phyloP scores from a whole-genome alignment of 2,329 filamentous ascomycete species.

The Calonectria montana region DNA sequence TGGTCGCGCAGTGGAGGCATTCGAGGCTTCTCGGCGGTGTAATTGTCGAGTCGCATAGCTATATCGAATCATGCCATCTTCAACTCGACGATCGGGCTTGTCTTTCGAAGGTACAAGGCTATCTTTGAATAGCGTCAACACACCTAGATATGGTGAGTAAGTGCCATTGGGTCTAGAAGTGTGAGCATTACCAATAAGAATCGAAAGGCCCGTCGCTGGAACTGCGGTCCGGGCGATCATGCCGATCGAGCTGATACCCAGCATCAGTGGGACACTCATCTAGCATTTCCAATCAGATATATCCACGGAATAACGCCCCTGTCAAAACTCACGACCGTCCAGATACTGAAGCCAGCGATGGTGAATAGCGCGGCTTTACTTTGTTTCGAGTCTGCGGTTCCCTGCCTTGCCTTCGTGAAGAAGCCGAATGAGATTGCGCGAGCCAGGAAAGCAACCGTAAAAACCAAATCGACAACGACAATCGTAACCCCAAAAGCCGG shows the following conservation, averaged over 20 bases:
- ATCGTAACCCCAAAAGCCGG: slow-evolving; percentile 58
- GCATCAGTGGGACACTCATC: slow-evolving; percentile 63
- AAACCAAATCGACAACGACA: slow-evolving; percentile 57
- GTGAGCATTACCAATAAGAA: slow-evolving; percentile 58
- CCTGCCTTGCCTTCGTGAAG: slow-evolving; percentile 46
- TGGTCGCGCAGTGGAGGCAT: slow-evolving; percentile 57
- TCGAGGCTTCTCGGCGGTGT: slow-evolving; percentile 43
- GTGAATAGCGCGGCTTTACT: slow-evolving; percentile 56
- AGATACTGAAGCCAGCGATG: slow-evolving; percentile 59
- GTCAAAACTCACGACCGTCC: slow-evolving; percentile 62
- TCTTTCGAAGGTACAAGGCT: slow-evolving; percentile 23
- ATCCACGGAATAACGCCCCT: neutral
- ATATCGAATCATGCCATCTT: slow-evolving; percentile 5
- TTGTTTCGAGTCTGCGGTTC: slow-evolving; percentile 40
- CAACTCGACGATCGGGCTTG: neutral
- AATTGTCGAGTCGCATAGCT: slow-evolving; percentile 30
- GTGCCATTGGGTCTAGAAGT: neutral
- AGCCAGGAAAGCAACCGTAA: slow-evolving; percentile 56
- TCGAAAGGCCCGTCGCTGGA: slow-evolving; percentile 61
- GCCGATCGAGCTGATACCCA: slow-evolving; percentile 57
- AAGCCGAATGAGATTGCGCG: slow-evolving; percentile 53
- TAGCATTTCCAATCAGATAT: slow-evolving; percentile 37
- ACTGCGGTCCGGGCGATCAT: slow-evolving; percentile 61
- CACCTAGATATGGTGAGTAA: slow-evolving; percentile 33
- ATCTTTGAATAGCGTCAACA: slow-evolving; percentile 51